A percentile compares a stretch with the other conserved stretches of the same genome.
Conservation (phyloP, 495 filamentous ascomycete genomes). For the Neurospora cerealis region DNA sequence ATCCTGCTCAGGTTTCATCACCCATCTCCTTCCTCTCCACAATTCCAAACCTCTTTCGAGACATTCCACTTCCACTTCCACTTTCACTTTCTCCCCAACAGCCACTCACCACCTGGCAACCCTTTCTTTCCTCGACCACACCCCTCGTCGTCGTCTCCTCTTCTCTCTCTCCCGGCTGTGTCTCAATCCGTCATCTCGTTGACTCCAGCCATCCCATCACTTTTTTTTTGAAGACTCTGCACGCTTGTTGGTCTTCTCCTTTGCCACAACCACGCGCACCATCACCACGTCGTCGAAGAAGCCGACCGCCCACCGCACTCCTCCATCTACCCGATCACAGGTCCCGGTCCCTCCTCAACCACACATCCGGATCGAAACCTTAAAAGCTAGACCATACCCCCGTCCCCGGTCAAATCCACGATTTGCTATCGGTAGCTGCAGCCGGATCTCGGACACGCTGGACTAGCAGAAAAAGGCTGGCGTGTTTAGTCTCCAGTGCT, state of each 20-base stretch:
- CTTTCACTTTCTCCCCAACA: conserved; percentile 6
- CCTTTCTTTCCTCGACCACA: background rate
- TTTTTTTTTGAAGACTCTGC: background rate
- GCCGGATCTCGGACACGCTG: background rate
- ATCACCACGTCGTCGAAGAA: background rate
- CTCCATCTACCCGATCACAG: background rate
- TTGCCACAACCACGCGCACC: background rate
- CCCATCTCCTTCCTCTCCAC: conserved; percentile 15
- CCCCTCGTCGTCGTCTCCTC: background rate
- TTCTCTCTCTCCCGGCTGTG: background rate
- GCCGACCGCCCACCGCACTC: background rate
- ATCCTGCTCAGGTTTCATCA: conserved; percentile 22
- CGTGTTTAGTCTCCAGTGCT: conserved; percentile 13
- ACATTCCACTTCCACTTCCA: conserved; percentile 12
- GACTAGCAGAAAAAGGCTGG: conserved; percentile 2
- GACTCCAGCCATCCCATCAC: background rate
- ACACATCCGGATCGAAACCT: background rate
- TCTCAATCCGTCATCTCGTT: background rate
- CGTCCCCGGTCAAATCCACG: background rate
- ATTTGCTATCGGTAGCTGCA: background rate
- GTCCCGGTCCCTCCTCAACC: background rate
- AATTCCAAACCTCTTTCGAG: conserved; percentile 21
- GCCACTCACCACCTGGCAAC: background rate
- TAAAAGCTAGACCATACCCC: background rate
- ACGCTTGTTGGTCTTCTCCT: background rate